phyloP scores from a whole-genome alignment of 768 basidiomycete genomes.

The Chlorophyllum brunneum region DNA sequence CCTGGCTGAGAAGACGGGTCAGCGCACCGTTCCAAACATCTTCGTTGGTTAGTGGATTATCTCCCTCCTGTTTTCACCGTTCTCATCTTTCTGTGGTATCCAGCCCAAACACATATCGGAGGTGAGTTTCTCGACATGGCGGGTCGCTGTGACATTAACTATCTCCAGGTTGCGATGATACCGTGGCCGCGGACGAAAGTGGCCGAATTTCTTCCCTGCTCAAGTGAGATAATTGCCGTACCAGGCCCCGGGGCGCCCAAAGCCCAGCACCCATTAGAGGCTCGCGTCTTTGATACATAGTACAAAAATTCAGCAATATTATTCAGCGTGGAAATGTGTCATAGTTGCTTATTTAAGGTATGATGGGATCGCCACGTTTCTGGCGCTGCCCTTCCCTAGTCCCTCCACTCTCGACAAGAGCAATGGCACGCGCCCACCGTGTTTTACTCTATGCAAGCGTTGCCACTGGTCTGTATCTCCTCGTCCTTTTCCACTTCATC shows the following conservation, averaged over 20 bases:
- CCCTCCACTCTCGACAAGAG: neutral
- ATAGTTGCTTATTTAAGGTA: neutral
- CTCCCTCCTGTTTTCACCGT: neutral
- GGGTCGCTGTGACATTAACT: neutral
- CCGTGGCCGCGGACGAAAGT: constrained; percentile 24
- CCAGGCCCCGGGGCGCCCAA: too few relatives aligned
- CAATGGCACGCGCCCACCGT: constrained; percentile 62
- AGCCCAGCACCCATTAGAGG: neutral
- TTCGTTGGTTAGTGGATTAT: constrained; percentile 59
- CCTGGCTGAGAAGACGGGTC: constrained; percentile 57
- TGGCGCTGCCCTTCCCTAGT: too few relatives aligned
- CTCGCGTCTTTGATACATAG: neutral
- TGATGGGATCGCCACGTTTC: constrained; percentile 11
- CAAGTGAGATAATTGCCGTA: constrained; percentile 25
- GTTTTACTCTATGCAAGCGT: constrained; percentile 43
- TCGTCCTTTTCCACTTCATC: constrained; percentile 51
- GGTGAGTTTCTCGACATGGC: constrained; percentile 27
- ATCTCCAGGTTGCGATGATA: constrained; percentile 34
- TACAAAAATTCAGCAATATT: neutral
- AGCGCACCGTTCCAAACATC: constrained; percentile 72
- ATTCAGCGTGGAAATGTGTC: neutral
- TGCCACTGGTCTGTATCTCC: constrained; percentile 46
- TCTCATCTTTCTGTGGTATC: neutral
- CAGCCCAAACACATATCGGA: constrained; percentile 53
- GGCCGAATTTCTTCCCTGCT: constrained; percentile 28